Conservation (phyloP, 129 eudicot genomes). For the Chrysanthemum seticuspe region DNA sequence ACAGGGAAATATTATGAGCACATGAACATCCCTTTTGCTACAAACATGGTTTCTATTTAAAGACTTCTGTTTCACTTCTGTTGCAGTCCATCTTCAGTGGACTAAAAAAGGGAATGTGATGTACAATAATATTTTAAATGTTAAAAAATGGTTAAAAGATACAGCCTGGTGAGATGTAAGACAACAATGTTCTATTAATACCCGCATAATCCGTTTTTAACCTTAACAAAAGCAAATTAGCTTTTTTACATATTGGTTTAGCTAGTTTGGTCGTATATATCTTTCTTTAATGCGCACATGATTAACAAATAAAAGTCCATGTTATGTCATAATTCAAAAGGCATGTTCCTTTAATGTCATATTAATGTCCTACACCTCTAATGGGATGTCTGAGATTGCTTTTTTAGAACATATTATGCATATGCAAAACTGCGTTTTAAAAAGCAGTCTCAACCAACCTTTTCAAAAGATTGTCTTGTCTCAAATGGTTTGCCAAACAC, state of each 20-base stretch:
- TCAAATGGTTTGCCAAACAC: no score
- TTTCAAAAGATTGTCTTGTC: no score
- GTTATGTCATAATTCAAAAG: constrained; percentile 24
- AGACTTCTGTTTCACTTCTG: constrained; percentile 28
- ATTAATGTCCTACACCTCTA: background rate
- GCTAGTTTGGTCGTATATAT: background rate
- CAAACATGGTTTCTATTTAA: constrained; percentile 39
- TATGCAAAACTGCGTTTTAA: no score
- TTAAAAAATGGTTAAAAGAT: constrained; percentile 19
- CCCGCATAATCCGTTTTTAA: constrained; percentile 13
- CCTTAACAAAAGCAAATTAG: constrained; percentile 2
- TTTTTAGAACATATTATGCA: no score
- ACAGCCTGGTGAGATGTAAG: constrained; percentile 16
- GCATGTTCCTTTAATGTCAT: constrained; percentile 32
- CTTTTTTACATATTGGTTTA: background rate
- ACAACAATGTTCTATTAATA: constrained; percentile 27
- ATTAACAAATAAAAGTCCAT: constrained; percentile 21
- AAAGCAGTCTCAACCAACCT: no score
- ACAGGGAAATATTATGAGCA: constrained; percentile 27
- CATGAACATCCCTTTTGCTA: constrained; percentile 32
- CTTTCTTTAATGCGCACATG: constrained; percentile 25
- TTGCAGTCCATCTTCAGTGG: constrained; percentile 31
- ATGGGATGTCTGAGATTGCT: no score
- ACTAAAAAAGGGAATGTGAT: constrained; percentile 30
- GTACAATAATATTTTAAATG: constrained; percentile 3